A percentile compares a stretch with the other conserved stretches of the same genome.
phyloP scores from a whole-genome alignment of 2,329 filamentous ascomycete species.

The Chrysosporium queenslandicum region DNA sequence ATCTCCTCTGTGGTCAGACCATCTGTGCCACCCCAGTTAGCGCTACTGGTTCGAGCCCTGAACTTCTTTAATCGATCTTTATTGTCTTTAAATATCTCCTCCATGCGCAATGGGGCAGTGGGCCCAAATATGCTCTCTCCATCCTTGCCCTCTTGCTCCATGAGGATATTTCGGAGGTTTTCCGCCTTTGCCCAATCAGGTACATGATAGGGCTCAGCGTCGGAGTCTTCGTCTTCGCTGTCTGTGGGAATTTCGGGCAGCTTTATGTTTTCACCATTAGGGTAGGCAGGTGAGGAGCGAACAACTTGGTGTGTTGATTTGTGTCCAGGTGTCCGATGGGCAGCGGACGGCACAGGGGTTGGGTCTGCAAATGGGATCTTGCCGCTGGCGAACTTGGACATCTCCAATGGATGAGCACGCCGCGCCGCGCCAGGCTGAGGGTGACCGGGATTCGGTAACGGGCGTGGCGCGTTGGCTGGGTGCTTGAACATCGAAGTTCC shows the following conservation, averaged over 20 bases:
- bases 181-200: constrained; percentile 86
- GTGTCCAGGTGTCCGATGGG: constrained; percentile 51
- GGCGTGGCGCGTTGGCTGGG: constrained; percentile 22
- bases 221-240: constrained; percentile 72
- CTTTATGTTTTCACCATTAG: constrained; percentile 80
- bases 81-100: constrained; percentile 88
- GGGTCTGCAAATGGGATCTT: constrained; percentile 79
- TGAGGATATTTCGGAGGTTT: constrained; percentile 63
- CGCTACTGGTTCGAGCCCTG: constrained; percentile 80
- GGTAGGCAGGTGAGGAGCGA: constrained; percentile 71
- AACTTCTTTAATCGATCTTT: constrained; percentile 80
- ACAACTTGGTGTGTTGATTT: constrained; percentile 25
- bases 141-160: constrained; percentile 62
- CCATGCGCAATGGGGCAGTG: constrained; percentile 80
- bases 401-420: constrained; percentile 61
- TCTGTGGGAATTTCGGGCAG: constrained; percentile 94
- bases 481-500: constrained; percentile 31
- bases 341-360: constrained; percentile 41
- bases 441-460: constrained; percentile 47
- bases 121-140: constrained; percentile 88
- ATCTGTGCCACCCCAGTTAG: constrained; percentile 82
- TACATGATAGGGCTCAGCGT: constrained; percentile 51
- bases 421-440: constrained; percentile 52
- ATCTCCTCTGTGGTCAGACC: constrained; percentile 80
- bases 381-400: constrained; percentile 79